Percentiles rank a stretch among this genome's conserved stretches.
Evolutionary conservation across 1,284 basidiomycete species (phyloP).

Genomic region (Peniophora sp.): DNA sequence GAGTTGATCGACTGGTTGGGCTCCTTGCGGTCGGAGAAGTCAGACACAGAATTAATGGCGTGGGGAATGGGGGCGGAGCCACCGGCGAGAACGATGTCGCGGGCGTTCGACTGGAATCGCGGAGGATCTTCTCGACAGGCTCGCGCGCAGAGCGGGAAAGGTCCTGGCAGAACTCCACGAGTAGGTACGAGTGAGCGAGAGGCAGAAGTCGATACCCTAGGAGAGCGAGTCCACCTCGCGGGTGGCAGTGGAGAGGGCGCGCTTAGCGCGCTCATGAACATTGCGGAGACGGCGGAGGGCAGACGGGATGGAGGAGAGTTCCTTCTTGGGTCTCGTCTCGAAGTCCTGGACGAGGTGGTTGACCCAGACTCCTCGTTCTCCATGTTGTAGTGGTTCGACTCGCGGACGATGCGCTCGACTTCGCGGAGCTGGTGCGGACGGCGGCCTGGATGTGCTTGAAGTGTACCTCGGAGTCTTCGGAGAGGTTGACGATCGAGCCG

Average conservation of each 20-base stretch:
- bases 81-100: conserved; percentile 97
- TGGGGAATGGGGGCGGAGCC: conserved; percentile 98
- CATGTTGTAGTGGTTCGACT: conserved; percentile 96
- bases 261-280: conserved; percentile 98
- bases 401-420: conserved; percentile 97
- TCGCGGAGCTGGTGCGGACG: conserved; percentile 98
- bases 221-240: no score
- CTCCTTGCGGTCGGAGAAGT: conserved; percentile 98
- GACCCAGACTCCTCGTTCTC: no score
- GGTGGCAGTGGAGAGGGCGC: no score
- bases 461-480: conserved; percentile 94
- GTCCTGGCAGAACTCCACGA: conserved; percentile 97
- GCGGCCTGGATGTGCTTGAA: conserved; percentile 99
- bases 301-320: conserved; percentile 88
- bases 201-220: no score
- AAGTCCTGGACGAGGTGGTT: conserved; percentile 99
- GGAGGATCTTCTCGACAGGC: conserved; percentile 97
- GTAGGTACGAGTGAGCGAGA: conserved; percentile 91
- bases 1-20: conserved; percentile 98
- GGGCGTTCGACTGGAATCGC: conserved; percentile 87
- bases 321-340: conserved; percentile 99
- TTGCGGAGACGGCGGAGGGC: conserved; percentile 96
- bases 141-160: conserved; percentile 96
- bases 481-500: conserved; percentile 95
- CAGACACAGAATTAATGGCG: conserved; percentile 95